phyloP scores from a whole-genome alignment of 164 flowering plant species.

The Stephania japonica region DNA sequence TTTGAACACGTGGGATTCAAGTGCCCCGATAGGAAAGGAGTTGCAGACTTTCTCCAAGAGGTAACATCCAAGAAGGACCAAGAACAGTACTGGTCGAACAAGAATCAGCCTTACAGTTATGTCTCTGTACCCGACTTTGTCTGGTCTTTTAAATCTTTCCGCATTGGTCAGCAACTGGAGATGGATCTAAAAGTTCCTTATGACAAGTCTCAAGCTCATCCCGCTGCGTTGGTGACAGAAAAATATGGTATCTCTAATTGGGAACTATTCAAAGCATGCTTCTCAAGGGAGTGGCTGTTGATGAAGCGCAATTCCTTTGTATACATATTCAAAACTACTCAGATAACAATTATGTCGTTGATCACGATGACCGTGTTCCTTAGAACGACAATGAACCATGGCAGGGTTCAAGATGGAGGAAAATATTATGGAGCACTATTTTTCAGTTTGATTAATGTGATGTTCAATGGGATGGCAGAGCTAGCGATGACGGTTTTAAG shows the following conservation, averaged over 20 bases:
- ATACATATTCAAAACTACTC: constrained; percentile 49
- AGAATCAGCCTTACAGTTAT: constrained; percentile 29
- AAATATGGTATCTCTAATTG: constrained; percentile 46
- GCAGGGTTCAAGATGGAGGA: constrained; percentile 35
- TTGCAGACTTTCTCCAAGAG: constrained; percentile 59
- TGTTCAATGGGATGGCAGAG: constrained; percentile 68
- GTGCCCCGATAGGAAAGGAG: constrained; percentile 56
- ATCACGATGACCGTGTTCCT: constrained; percentile 49
- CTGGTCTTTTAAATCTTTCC: constrained; percentile 26
- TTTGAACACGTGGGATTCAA: constrained; percentile 46
- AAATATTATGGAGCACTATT: constrained; percentile 57
- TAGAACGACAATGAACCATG: constrained; percentile 42
- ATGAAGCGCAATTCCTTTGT: constrained; percentile 52
- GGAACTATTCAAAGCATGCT: constrained; percentile 51
- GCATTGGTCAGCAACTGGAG: constrained; percentile 34
- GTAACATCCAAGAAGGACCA: constrained; percentile 62
- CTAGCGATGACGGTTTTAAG: constrained; percentile 45
- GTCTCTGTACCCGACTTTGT: constrained; percentile 39
- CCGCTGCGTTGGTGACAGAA: constrained; percentile 45
- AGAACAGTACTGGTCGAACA: constrained; percentile 49
- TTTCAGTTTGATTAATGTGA: constrained; percentile 47
- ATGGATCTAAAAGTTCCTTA: constrained; percentile 36
- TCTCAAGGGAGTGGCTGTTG: constrained; percentile 49
- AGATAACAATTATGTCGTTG: constrained; percentile 48
- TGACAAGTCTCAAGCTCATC: constrained; percentile 37